Conservation (phyloP, 2,329 filamentous ascomycete genomes). For the Claviceps africana region DNA sequence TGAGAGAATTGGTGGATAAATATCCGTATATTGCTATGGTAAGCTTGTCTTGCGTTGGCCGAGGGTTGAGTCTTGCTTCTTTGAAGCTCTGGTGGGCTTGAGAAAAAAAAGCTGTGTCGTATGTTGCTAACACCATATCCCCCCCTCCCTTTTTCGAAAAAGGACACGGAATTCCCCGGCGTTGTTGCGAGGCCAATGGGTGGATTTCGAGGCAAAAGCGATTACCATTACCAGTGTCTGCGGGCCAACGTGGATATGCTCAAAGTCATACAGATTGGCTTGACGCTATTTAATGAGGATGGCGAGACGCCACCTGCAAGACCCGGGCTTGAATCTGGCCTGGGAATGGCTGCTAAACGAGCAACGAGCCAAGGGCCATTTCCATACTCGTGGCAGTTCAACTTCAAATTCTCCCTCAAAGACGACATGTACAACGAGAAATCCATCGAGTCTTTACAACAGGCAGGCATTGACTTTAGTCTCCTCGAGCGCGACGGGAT, state of each 20-base stretch:
- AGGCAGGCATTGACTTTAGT: slow-evolving; percentile 84
- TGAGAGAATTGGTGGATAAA: slow-evolving; percentile 73
- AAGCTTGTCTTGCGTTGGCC: slow-evolving; percentile 21
- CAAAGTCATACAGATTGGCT: slow-evolving; percentile 92
- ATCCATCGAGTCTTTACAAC: slow-evolving; percentile 80
- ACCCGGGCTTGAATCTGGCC: slow-evolving; percentile 33
- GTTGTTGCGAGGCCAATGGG: slow-evolving; percentile 94
- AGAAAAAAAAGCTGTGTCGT: background rate
- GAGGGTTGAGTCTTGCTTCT: background rate
- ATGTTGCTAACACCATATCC: slow-evolving; percentile 6
- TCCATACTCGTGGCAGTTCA: slow-evolving; percentile 96
- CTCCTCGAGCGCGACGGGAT: slow-evolving; percentile 79
- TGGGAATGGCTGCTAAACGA: slow-evolving; percentile 23
- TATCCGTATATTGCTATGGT: slow-evolving; percentile 98
- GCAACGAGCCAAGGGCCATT: slow-evolving; percentile 36
- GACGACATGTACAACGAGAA: slow-evolving; percentile 97
- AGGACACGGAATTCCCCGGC: slow-evolving; percentile 98
- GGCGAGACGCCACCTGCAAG: slow-evolving; percentile 72
- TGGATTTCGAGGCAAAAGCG: slow-evolving; percentile 83
- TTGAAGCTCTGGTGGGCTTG: background rate
- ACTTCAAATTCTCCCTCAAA: slow-evolving; percentile 90
- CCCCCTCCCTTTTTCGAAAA: no score
- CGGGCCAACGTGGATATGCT: slow-evolving; percentile 94
- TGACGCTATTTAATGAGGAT: slow-evolving; percentile 83
- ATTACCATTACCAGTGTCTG: slow-evolving; percentile 97